Conservation (phyloP, 768 basidiomycete species). For the Rhodotorula babjevae region DNA sequence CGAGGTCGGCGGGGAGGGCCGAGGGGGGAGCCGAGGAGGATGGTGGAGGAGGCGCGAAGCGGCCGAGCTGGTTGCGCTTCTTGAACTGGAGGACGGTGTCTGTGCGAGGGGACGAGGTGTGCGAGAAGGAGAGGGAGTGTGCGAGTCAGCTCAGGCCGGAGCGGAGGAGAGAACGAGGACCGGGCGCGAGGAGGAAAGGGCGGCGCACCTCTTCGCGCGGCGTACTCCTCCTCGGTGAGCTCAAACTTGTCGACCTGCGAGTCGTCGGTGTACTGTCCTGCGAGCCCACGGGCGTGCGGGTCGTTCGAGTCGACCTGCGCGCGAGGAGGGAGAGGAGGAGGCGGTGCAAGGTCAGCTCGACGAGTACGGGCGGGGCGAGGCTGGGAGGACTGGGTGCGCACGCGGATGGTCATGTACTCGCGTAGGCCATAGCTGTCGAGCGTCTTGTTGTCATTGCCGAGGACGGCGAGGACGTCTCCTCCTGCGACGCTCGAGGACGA, state of each 20-base stretch:
- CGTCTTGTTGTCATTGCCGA: conserved; percentile 64
- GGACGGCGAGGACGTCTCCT: conserved; percentile 51
- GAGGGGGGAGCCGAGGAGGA: conserved; percentile 41
- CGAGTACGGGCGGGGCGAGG: too few species aligned
- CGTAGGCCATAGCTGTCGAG: conserved; percentile 70
- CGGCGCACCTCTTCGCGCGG: conserved; percentile 63
- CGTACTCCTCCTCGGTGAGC: conserved; percentile 74
- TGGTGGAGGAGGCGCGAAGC: conserved; percentile 57
- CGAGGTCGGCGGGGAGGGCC: conserved; percentile 8
- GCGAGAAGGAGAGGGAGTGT: neutral
- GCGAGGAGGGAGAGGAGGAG: neutral
- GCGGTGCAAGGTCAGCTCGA: neutral
- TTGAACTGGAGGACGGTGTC: conserved; percentile 89
- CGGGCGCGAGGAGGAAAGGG: neutral
- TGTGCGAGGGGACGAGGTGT: conserved; percentile 44
- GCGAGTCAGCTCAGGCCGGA: neutral
- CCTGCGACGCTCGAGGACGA: conserved; percentile 51
- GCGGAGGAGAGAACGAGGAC: neutral
- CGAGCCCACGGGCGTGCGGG: conserved; percentile 61
- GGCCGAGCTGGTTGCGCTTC: conserved; percentile 76
- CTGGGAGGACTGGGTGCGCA: conserved; percentile 47
- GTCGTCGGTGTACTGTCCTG: conserved; percentile 78
- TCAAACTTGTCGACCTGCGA: conserved; percentile 90
- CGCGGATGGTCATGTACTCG: conserved; percentile 77
- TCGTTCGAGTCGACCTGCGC: conserved; percentile 71